A percentile compares a stretch with the other conserved stretches of the same genome.
Evolutionary conservation across 768 basidiomycete genomes (phyloP).

Genomic region (Mycena filopes): DNA sequence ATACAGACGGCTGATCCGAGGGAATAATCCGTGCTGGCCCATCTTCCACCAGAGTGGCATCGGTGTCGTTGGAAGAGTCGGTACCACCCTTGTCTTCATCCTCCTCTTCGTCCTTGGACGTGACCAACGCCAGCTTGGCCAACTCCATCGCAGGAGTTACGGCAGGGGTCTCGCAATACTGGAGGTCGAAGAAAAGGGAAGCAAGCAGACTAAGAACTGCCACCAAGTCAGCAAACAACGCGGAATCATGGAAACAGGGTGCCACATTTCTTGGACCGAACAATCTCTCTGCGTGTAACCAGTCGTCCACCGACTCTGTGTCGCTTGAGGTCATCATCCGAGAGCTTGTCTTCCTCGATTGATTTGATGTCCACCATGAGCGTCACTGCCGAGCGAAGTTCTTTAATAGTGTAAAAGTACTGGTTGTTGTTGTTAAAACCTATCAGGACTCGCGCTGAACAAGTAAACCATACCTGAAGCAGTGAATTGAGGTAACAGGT

Average conservation of each 20-base stretch:
- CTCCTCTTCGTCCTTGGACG: conserved; percentile 90
- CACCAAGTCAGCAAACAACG: conserved; percentile 24
- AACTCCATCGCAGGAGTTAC: conserved; percentile 89
- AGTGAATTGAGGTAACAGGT: conserved; percentile 90
- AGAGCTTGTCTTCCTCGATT: conserved; percentile 75
- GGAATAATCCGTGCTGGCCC: conserved; percentile 51
- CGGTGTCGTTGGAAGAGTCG: conserved; percentile 87
- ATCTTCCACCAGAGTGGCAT: conserved; percentile 90
- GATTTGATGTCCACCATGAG: conserved; percentile 67
- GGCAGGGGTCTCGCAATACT: conserved; percentile 69
- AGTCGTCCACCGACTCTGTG: conserved; percentile 90
- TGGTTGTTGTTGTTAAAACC: conserved; percentile 43
- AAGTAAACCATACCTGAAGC: conserved; percentile 61
- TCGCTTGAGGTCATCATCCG: conserved; percentile 83
- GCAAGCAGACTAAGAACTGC: conserved; percentile 86
- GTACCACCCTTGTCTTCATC: conserved; percentile 81
- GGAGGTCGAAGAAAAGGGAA: conserved; percentile 80
- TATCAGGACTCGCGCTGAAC: background rate
- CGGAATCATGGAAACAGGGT: conserved; percentile 5
- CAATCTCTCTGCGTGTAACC: conserved; percentile 83
- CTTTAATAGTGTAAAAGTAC: conserved; percentile 97
- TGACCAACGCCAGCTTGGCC: conserved; percentile 91
- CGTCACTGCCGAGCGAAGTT: conserved; percentile 80
- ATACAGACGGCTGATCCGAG: conserved; percentile 25
- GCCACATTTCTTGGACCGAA: conserved; percentile 87